Evolutionary conservation across 169 alveolate genomes (phyloP), one percentile per base, ranked within the genome.

Genomic region (Ichthyophthirius multifiliis): DNA sequence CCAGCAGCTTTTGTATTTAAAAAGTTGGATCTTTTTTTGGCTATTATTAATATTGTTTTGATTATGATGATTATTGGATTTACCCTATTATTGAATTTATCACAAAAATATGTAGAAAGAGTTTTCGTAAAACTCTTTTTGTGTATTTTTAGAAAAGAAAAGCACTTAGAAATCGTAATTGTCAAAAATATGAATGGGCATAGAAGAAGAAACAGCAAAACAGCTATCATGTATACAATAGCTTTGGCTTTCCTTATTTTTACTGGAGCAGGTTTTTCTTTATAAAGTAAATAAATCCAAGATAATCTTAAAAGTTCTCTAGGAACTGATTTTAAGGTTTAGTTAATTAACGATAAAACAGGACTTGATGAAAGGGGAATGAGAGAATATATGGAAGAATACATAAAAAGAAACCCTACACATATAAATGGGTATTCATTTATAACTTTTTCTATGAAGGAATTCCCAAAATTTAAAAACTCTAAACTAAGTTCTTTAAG

Each of bases 181-280:
- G n/a, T 74, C 37, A 94, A 94, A 76, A 92, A 92, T 83, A 47
- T 94, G 74, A 85, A 86, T 16, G 94, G 93, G 0, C 97, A 94
- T 83, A 82, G 83, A 43, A 83, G 85, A 41, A 87, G 97, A 82
- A 93, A 94, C 80, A 76, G 86, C 32, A 93, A 94, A 88, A 94
- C 95, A 32, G 85, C 96, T 18, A 76, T 94, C 23, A 90, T 94
- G 96, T 91, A 92, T 48, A 86, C 94, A 45, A 87, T 94, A 5
- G 92, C 96, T 23, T 80, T 94, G 16, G 83, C 95, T 3, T 94
- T 91, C 77, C 76, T 94, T 20, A 89, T 94, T 32, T 94, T 94
- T 83, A 79, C 96, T 31, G 96, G 96, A 10, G 84, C 94, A 35
- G 87, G 92, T 0, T 84, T 94, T 32, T 76, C 76, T n/a, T 83